These are phyloP conservation scores for Salix dunnii DNA, from an alignment of 345 rosid species.

Conservation along the genomic window DNA sequence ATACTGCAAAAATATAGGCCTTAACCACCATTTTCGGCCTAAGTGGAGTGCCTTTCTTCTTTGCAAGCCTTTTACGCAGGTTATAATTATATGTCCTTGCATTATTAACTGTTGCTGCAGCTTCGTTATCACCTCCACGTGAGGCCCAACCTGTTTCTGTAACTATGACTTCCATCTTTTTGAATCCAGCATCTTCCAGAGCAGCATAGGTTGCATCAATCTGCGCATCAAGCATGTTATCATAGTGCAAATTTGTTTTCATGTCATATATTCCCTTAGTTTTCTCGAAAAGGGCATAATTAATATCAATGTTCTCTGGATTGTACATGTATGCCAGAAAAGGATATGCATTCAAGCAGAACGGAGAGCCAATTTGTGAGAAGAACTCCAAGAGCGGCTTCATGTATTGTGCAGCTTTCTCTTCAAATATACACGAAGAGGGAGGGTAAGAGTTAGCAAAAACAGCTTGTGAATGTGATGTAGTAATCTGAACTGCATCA, in stretches of 20 bases:
- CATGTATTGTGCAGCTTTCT: conserved; percentile 68
- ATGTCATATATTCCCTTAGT: conserved; percentile 66
- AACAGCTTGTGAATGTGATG: conserved; percentile 94
- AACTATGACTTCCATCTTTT: conserved; percentile 82
- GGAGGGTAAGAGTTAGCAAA: conserved; percentile 85
- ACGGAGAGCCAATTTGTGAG: conserved; percentile 78
- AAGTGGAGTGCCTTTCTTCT: conserved; percentile 89
- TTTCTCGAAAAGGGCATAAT: conserved; percentile 84
- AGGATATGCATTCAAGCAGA: conserved; percentile 92
- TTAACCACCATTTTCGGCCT: conserved; percentile 71
- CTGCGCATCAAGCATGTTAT: conserved; percentile 99
- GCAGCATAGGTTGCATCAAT: conserved; percentile 96
- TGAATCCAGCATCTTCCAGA: conserved; percentile 68
- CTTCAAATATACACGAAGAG: conserved; percentile 72
- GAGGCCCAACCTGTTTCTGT: conserved; percentile 99
- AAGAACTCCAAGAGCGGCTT: conserved; percentile 82
- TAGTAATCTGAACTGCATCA: conserved; percentile 68
- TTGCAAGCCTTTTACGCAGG: conserved; percentile 86
- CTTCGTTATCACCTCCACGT: conserved; percentile 73
- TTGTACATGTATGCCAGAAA: conserved; percentile 75
- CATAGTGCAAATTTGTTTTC: conserved; percentile 68
- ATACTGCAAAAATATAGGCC: conserved; percentile 85
- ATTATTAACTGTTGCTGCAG: conserved; percentile 72
- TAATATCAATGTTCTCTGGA: conserved; percentile 74
- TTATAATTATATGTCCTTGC: conserved; percentile 90